phyloP scores from a whole-genome alignment of 495 filamentous ascomycete species.

The Penicillium silybi region DNA sequence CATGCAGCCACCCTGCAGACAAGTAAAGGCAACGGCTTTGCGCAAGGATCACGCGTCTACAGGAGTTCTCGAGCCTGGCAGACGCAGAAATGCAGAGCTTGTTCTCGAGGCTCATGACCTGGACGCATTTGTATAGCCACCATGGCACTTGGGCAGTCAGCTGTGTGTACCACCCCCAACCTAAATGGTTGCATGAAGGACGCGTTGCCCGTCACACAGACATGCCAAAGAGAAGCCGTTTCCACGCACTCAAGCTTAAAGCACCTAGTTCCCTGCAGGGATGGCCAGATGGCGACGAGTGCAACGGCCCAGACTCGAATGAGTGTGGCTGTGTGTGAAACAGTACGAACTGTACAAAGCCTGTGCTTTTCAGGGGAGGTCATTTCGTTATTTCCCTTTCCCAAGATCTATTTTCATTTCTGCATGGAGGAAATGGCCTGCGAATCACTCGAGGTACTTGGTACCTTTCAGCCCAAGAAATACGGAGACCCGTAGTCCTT shows the following conservation, averaged over 20 bases:
- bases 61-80: not conserved
- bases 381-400: not conserved
- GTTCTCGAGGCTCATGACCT: not conserved
- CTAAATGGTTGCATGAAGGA: not conserved
- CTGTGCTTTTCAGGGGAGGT: not conserved
- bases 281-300: not conserved
- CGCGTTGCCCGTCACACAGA: conserved; percentile 8
- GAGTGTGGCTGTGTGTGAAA: not conserved
- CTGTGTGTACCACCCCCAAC: not conserved
- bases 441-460: not conserved
- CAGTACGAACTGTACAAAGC: not conserved
- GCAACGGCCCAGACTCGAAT: not conserved
- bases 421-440: not conserved
- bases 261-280: conserved; percentile 5
- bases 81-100: not conserved
- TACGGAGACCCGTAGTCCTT: not conserved
- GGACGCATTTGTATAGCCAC: not conserved
- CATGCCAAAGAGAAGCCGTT: conserved; percentile 1
- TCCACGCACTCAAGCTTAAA: conserved; percentile 8
- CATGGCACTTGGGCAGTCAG: not conserved
- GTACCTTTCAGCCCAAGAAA: not conserved
- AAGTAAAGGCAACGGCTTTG: not conserved
- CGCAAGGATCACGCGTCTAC: not conserved
- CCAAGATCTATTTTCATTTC: not conserved
- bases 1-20: not conserved